Conservation (phyloP, 1,284 basidiomycete genomes). For the Marasmius oreades region DNA sequence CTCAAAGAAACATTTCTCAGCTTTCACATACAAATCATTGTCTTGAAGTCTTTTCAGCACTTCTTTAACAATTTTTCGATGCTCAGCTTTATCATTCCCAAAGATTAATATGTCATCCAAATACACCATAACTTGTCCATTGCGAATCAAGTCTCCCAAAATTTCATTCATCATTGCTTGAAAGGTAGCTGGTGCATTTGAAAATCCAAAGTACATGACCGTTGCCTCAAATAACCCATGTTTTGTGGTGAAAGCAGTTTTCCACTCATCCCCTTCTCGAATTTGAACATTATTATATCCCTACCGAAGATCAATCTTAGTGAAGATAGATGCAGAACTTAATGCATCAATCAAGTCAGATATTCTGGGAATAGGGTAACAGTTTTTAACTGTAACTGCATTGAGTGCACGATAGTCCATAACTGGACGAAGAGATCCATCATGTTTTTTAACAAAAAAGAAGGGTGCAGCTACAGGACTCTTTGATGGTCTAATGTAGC, state of each 20-base stretch:
- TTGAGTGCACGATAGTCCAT: conserved; percentile 33
- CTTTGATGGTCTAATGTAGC: conserved; percentile 24
- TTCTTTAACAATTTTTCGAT: conserved; percentile 17
- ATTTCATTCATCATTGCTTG: conserved; percentile 2
- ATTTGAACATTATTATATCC: conserved; percentile 32
- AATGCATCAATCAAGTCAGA: too few relatives aligned
- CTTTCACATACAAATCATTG: conserved; percentile 21
- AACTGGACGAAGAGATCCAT: conserved; percentile 27
- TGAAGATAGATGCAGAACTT: conserved; percentile 13
- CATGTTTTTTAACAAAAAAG: conserved; percentile 44
- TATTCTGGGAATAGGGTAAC: too few relatives aligned
- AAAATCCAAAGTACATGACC: conserved; percentile 23
- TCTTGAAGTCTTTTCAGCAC: conserved; percentile 26
- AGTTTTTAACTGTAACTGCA: too few relatives aligned
- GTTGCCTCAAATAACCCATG: conserved; percentile 29
- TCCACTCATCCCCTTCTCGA: conserved; percentile 31
- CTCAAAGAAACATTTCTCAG: conserved; percentile 29
- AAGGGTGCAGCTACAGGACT: conserved; percentile 31
- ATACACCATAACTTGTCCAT: conserved; percentile 15
- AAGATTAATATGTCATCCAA: conserved; percentile 20
- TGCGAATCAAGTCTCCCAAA: conserved; percentile 19
- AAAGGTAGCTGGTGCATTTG: too few relatives aligned
- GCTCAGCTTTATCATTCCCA: conserved; percentile 9
- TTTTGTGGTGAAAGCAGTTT: conserved; percentile 28
- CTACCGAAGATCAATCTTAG: conserved; percentile 31